Evolutionary conservation across 768 basidiomycete genomes (phyloP).

Genomic region (Lentinula sp.): DNA sequence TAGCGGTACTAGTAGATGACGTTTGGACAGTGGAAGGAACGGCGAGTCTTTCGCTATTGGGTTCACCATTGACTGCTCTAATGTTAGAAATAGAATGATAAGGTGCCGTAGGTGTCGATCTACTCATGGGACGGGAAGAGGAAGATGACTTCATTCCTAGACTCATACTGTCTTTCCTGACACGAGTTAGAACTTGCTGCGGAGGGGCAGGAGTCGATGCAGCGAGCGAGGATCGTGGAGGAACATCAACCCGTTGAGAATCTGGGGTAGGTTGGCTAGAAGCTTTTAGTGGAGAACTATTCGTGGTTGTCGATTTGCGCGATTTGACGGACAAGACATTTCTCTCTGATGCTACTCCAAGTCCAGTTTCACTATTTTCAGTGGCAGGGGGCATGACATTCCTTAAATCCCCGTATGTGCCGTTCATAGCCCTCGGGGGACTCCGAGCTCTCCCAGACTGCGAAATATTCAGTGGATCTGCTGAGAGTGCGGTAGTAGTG

Average conservation of each 20-base stretch:
- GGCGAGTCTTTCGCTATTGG: not conserved
- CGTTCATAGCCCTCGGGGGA: not conserved
- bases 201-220: not conserved
- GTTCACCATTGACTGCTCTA: not conserved
- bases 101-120: not conserved
- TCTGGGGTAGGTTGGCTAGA: not conserved
- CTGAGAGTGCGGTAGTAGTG: not conserved
- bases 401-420: not conserved
- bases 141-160: not conserved
- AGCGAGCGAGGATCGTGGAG: not conserved
- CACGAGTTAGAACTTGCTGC: not conserved
- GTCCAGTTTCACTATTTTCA: not conserved
- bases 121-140: not conserved
- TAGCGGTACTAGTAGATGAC: not conserved
- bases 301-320: not conserved
- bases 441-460: not conserved
- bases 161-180: slow-evolving; percentile 3
- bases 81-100: not conserved
- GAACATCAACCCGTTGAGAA: not conserved
- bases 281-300: not conserved
- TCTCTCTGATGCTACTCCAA: not conserved
- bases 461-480: not conserved
- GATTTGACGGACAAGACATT: not conserved
- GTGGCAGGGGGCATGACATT: not conserved
- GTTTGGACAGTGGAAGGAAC: not conserved